Conservation (phyloP, 805 yeast genomes). For the Lipomyces anomalus region DNA sequence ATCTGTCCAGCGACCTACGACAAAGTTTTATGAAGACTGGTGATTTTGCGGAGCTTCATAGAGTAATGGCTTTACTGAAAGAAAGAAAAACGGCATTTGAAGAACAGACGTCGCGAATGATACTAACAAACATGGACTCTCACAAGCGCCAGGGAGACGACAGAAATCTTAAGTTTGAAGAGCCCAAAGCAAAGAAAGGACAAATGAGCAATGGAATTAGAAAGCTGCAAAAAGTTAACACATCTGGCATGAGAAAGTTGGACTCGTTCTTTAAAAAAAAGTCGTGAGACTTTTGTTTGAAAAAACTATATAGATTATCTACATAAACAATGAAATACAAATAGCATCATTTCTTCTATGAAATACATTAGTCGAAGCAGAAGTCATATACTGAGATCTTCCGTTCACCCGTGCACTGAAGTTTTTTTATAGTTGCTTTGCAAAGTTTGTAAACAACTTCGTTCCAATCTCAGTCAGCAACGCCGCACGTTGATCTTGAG, state of each 20-base stretch:
- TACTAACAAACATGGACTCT: too few species aligned
- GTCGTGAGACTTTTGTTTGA: too few species aligned
- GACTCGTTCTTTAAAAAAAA: conserved; percentile 33
- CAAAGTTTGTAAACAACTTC: too few species aligned
- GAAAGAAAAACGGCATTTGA: conserved; percentile 20
- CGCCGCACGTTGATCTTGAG: conserved; percentile 14
- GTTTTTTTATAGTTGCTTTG: too few species aligned
- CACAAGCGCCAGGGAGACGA: conserved; percentile 1
- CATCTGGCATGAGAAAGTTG: conserved; percentile 28
- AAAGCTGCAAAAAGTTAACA: conserved; percentile 21
- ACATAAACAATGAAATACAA: too few species aligned
- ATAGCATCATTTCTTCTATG: too few species aligned
- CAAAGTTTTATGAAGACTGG: background rate
- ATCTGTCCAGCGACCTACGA: conserved; percentile 20
- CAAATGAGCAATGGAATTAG: conserved; percentile 16
- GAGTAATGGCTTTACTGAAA: conserved; percentile 16
- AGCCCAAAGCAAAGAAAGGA: conserved; percentile 8
- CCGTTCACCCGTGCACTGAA: too few species aligned
- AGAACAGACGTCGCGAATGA: conserved; percentile 18
- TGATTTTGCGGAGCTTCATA: conserved; percentile 22
- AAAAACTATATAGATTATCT: too few species aligned
- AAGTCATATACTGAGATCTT: too few species aligned
- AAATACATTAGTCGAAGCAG: too few species aligned
- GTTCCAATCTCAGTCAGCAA: conserved; percentile 16
- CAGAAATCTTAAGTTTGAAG: conserved; percentile 13